These are phyloP conservation scores for Phascolomyces articulosus DNA, from an alignment of 371 early-diverging fungal genomes.

Conservation along the genomic window DNA sequence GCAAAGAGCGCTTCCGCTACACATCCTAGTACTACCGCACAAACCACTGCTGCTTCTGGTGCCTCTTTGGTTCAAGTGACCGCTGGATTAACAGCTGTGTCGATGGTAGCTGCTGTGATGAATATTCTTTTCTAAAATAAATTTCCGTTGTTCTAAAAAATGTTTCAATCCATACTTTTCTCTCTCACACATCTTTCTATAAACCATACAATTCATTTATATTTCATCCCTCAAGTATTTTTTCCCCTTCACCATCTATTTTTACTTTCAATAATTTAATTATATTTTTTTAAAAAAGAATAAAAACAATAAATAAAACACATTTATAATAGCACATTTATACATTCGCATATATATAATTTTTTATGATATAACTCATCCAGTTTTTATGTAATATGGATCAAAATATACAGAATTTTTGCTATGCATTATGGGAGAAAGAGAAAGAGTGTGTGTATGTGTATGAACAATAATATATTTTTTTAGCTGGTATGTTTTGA, in stretches of 20 bases:
- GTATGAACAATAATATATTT: too few relatives aligned
- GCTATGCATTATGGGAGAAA: too few relatives aligned
- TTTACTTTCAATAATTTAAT: neutral
- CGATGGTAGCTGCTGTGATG: slow-evolving; percentile 9
- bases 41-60: neutral
- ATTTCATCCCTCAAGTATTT: too few relatives aligned
- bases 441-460: too few relatives aligned
- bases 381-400: too few relatives aligned
- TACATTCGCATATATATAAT: neutral
- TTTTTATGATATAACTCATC: too few relatives aligned
- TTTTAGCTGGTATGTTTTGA: neutral
- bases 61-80: slow-evolving; percentile 5
- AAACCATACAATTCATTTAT: too few relatives aligned
- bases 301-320: slow-evolving; percentile 4
- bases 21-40: neutral
- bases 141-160: neutral
- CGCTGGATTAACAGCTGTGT: slow-evolving; percentile 7
- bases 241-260: too few relatives aligned
- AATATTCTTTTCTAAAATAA: slow-evolving; percentile 13
- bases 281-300: slow-evolving; percentile 5
- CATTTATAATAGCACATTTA: too few relatives aligned
- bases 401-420: too few relatives aligned
- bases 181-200: neutral
- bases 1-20: slow-evolving; percentile 1
- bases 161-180: neutral